These are phyloP conservation scores for Spinellus fusiger DNA, from an alignment of 192 early-diverging fungal genomes.

Conservation along the genomic window DNA sequence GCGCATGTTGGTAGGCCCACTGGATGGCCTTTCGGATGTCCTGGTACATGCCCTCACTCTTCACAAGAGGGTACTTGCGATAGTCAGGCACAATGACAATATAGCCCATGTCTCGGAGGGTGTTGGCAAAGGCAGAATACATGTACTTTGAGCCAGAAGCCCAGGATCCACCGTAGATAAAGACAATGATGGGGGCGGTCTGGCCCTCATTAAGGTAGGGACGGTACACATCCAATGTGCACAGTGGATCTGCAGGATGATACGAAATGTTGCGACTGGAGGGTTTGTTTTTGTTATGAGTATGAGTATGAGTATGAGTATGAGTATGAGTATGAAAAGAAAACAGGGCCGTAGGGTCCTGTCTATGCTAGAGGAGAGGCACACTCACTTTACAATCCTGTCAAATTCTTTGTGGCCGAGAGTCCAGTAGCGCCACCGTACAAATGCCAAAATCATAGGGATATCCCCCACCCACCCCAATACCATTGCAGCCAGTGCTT, in stretches of 20 bases:
- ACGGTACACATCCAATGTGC: conserved; percentile 24
- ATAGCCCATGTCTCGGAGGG: conserved; percentile 46
- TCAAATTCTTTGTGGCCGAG: conserved; percentile 18
- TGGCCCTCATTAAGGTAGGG: neutral
- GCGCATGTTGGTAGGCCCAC: conserved; percentile 37
- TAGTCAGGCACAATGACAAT: conserved; percentile 50
- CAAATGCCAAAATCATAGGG: conserved; percentile 27
- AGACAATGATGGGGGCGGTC: conserved; percentile 40
- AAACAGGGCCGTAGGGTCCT: no score
- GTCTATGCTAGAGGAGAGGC: no score
- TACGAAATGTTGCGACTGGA: conserved; percentile 28
- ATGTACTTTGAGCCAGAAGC: conserved; percentile 39
- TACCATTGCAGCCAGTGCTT: conserved; percentile 8
- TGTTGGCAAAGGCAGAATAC: conserved; percentile 44
- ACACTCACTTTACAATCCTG: conserved; percentile 24
- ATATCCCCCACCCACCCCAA: conserved; percentile 14
- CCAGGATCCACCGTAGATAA: conserved; percentile 54
- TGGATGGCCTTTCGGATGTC: conserved; percentile 43
- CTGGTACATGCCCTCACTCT: conserved; percentile 29
- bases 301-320: neutral
- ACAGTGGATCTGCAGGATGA: neutral
- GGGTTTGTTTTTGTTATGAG: neutral
- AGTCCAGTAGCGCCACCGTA: conserved; percentile 31
- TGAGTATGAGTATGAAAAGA: no score
- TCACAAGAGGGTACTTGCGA: conserved; percentile 47